phyloP scores from a whole-genome alignment of 2,329 filamentous ascomycete species.

The Botrytis hyacinthi region DNA sequence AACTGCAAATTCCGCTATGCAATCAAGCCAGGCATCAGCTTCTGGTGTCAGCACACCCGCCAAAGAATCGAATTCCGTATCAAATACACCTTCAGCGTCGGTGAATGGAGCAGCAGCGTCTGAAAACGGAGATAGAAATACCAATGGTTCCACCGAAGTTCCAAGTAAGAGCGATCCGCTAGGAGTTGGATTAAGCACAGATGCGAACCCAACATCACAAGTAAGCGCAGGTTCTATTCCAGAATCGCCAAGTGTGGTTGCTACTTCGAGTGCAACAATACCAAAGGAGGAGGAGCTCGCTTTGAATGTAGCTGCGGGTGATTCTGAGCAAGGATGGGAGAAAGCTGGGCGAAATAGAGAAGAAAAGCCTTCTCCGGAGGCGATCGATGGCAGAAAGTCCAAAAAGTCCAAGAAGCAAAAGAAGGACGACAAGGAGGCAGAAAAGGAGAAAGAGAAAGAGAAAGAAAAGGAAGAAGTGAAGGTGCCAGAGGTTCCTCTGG shows the following conservation, averaged over 20 bases:
- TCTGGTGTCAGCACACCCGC: slow-evolving; percentile 37
- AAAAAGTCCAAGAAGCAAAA: slow-evolving; percentile 39
- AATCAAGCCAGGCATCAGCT: slow-evolving; percentile 34
- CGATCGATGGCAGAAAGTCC: slow-evolving; percentile 31
- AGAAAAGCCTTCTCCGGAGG: slow-evolving; percentile 55
- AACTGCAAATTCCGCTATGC: slow-evolving; percentile 31
- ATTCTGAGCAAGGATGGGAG: slow-evolving; percentile 63
- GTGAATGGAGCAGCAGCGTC: slow-evolving; percentile 29
- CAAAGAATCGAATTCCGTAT: slow-evolving; percentile 34
- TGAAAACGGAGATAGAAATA: slow-evolving; percentile 32
- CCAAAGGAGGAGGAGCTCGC: slow-evolving; percentile 55
- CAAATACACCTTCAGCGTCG: slow-evolving; percentile 32
- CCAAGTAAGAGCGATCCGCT: slow-evolving; percentile 27
- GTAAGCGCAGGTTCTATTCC: slow-evolving; percentile 41
- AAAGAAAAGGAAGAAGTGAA: slow-evolving; percentile 59
- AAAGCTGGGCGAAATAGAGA: slow-evolving; percentile 59
- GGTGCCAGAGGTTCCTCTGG: slow-evolving; percentile 53
- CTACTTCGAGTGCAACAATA: slow-evolving; percentile 49
- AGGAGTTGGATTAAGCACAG: slow-evolving; percentile 26
- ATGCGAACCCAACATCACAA: slow-evolving; percentile 29
- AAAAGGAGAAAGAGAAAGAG: slow-evolving; percentile 57
- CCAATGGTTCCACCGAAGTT: slow-evolving; percentile 31
- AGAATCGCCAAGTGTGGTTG: slow-evolving; percentile 54
- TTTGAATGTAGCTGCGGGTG: slow-evolving; percentile 60
- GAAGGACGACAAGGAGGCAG: slow-evolving; percentile 44